phyloP scores from a whole-genome alignment of 2,329 filamentous ascomycete species.

The Escovopsis sp. region DNA sequence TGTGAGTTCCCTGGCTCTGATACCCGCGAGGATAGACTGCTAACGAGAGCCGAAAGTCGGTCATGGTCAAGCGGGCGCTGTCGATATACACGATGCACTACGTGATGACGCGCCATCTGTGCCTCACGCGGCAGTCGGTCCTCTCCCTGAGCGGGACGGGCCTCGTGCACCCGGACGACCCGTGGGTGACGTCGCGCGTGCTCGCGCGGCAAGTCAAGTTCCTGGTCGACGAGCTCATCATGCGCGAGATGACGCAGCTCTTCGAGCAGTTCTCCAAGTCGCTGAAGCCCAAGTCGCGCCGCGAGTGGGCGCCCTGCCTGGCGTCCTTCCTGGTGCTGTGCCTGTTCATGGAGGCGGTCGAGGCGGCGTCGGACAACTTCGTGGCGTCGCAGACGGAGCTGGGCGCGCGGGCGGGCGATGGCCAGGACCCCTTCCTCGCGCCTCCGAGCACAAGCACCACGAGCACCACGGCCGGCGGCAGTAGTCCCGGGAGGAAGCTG shows the following conservation, averaged over 20 bases:
- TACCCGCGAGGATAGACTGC: background rate
- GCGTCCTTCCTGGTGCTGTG: constrained; percentile 42
- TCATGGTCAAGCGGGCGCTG: constrained; percentile 38
- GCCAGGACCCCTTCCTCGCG: too few species aligned
- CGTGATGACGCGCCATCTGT: constrained; percentile 39
- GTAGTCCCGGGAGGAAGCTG: constrained; percentile 24
- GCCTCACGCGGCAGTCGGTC: constrained; percentile 31
- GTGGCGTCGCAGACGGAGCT: constrained; percentile 35
- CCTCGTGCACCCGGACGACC: constrained; percentile 28
- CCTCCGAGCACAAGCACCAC: too few species aligned
- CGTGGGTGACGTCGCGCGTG: constrained; percentile 36
- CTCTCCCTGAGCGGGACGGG: constrained; percentile 25
- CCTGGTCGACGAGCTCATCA: constrained; percentile 39
- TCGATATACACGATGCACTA: constrained; percentile 43
- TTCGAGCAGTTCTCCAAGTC: constrained; percentile 38
- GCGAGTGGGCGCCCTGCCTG: constrained; percentile 41
- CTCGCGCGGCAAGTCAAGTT: constrained; percentile 43
- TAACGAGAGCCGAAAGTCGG: constrained; percentile 18
- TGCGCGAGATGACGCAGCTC: constrained; percentile 34
- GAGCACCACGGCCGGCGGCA: too few species aligned
- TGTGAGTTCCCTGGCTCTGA: too few species aligned
- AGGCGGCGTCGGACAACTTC: constrained; percentile 37
- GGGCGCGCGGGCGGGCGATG: too few species aligned
- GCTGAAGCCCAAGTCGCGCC: constrained; percentile 38
- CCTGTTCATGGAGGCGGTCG: constrained; percentile 43